Base-by-base conservation (phyloP, 2,329 filamentous ascomycete genomes). In the Scytalidium lignicola region DNA sequence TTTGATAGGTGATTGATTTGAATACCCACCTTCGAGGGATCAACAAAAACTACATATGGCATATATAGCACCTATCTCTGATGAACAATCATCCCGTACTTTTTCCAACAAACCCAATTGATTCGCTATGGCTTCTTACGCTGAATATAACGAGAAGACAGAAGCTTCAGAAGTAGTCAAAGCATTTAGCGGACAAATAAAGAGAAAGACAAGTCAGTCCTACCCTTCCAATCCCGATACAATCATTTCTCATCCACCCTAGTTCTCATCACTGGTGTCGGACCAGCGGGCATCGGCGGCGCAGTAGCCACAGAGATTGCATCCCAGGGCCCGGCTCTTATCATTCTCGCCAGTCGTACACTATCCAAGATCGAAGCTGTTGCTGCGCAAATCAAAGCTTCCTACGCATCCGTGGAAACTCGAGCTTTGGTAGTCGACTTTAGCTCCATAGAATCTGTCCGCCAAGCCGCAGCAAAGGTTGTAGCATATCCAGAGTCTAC, bases 371-470 rank as follows among this genome's bases (percentile, higher is more conserved):
- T 69, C 15, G 46, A 63, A 39, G 53, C 60, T 43, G 57, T 60
- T 41, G 61, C 64, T 32, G 49, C 58, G 5, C 51, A 54, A 1
- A 62, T 71, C 29, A 59, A 62, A 40, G 47, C 58, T 3, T 47
- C 59, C 7, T 59, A 58, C 43, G 62, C 68, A 1, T 23, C 40
- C 2, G 57, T 68, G n/a, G 56, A 63, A 19, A 64, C 65, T 26
- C 60, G 60, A 4, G 37, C 61, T 22, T 54, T 72, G 3, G 44
- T 53, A n/a, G 54, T 74, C 7, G 68, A 75, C 47, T 65, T 76
- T 8, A 61, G 62, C 2, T 44, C 56, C 57, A 3, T 67, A 68
- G 59, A 48, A 59, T 5, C 65, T 20, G 48, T 55, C 6, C 51
- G 53, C 1, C 8, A 17, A 22, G 51, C 53, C 17, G 55, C 50